Percentiles rank a stretch among this genome's conserved stretches.
Evolutionary conservation across 345 rosid species (phyloP).

Genomic region (Gossypium raimondii): DNA sequence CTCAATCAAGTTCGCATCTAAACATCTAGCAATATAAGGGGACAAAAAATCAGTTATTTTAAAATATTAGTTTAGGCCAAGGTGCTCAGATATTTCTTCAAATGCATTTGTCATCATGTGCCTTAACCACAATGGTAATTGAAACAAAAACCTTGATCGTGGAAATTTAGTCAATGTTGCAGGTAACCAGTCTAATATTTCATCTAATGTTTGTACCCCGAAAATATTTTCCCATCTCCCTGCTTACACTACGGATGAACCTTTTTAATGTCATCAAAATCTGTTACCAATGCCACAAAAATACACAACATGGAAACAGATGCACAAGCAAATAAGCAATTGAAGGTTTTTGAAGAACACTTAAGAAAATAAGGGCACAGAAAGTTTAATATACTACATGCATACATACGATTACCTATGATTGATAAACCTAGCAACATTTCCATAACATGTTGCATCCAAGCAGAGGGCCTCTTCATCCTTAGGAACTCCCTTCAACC

Average conservation of each 20-base stretch:
- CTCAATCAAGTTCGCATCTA: conserved; percentile 79
- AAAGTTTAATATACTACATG: neutral
- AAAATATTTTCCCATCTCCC: neutral
- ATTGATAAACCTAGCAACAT: conserved; percentile 84
- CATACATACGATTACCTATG: conserved; percentile 50
- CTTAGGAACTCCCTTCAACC: conserved; percentile 38
- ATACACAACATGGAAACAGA: neutral
- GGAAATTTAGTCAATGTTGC: neutral
- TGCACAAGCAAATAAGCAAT: neutral
- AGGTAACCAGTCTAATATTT: neutral
- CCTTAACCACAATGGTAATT: neutral
- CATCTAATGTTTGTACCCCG: neutral
- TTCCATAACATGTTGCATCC: conserved; percentile 70
- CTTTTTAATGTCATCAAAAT: neutral
- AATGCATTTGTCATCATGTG: neutral
- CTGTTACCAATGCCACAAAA: neutral
- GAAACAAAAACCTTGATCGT: neutral
- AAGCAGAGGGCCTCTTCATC: conserved; percentile 72
- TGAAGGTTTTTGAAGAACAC: neutral
- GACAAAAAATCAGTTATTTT: neutral
- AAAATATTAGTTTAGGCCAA: neutral
- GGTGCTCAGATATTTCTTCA: conserved; percentile 6
- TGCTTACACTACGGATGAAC: neutral
- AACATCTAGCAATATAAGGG: conserved; percentile 45
- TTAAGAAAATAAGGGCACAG: neutral